These are phyloP conservation scores for Alternaria solani DNA, from an alignment of 2,329 filamentous ascomycete species.

Conservation along the genomic window DNA sequence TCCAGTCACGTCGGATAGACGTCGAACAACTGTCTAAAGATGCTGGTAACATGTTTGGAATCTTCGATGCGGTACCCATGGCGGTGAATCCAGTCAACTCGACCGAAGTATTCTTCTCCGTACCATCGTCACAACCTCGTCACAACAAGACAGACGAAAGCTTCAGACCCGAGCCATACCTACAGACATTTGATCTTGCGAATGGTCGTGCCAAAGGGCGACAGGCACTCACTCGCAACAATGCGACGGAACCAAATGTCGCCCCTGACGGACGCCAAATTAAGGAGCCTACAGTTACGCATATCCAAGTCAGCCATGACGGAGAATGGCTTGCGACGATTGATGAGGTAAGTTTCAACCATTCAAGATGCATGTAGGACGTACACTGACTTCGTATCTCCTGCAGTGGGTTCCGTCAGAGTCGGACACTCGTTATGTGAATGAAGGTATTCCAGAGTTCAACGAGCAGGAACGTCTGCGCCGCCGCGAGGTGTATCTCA, in stretches of 20 bases:
- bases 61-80: conserved; percentile 47
- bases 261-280: conserved; percentile 76
- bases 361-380: not conserved
- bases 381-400: not conserved
- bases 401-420: conserved; percentile 74
- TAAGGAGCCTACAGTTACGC: conserved; percentile 78
- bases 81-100: conserved; percentile 52
- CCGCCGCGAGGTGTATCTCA: conserved; percentile 79
- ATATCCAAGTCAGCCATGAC: conserved; percentile 78
- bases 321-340: conserved; percentile 91
- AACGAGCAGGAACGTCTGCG: conserved; percentile 55
- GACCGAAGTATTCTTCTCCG: conserved; percentile 57
- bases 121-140: conserved; percentile 61
- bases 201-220: conserved; percentile 80
- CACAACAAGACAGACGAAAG: conserved; percentile 24
- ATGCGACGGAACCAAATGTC: conserved; percentile 80
- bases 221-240: conserved; percentile 88
- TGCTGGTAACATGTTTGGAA: conserved; percentile 26
- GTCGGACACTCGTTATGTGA: conserved; percentile 70
- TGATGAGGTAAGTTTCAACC: conserved; percentile 65
- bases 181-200: conserved; percentile 89
- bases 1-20: conserved; percentile 65
- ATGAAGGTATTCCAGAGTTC: conserved; percentile 52
- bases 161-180: conserved; percentile 61
- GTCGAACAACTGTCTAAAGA: conserved; percentile 36